Evolutionary conservation across 2,329 filamentous ascomycete species (phyloP).

Genomic region (Cercospora sesami): DNA sequence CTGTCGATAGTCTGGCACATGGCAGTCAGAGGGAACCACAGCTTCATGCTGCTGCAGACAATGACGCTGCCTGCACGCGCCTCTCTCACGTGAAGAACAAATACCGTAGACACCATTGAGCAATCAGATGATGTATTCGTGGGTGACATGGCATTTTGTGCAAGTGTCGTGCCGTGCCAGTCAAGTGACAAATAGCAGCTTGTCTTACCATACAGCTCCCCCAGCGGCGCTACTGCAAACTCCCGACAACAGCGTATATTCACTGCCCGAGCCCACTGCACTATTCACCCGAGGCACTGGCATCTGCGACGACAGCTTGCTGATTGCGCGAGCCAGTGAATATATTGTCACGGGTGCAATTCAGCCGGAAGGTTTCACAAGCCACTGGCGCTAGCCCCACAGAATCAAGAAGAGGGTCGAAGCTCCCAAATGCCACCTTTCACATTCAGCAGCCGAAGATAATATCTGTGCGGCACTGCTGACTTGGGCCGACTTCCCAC

Average conservation of each 20-base stretch:
- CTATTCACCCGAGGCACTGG: background rate
- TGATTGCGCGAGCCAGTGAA: background rate
- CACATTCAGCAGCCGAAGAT: conserved; percentile 3
- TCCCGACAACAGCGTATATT: background rate
- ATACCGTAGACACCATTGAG: background rate
- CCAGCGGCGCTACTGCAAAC: background rate
- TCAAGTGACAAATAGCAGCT: background rate
- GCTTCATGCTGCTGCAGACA: background rate
- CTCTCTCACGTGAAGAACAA: background rate
- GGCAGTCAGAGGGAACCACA: background rate
- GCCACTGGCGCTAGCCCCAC: conserved; percentile 9
- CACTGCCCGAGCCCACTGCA: background rate
- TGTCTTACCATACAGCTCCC: background rate
- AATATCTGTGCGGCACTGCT: conserved; percentile 3
- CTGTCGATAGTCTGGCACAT: background rate
- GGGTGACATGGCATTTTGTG: background rate
- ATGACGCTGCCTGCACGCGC: background rate
- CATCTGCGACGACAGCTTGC: background rate
- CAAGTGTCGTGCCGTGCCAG: background rate
- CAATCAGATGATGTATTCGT: background rate
- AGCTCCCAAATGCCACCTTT: conserved; percentile 10
- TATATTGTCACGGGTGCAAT: background rate
- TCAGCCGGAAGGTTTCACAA: conserved; percentile 7
- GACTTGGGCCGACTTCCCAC: background rate
- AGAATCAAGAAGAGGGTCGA: conserved; percentile 7